These are phyloP conservation scores for Uronychia binucleata DNA, from an alignment of 73 alveolate species.

Conservation along the genomic window DNA sequence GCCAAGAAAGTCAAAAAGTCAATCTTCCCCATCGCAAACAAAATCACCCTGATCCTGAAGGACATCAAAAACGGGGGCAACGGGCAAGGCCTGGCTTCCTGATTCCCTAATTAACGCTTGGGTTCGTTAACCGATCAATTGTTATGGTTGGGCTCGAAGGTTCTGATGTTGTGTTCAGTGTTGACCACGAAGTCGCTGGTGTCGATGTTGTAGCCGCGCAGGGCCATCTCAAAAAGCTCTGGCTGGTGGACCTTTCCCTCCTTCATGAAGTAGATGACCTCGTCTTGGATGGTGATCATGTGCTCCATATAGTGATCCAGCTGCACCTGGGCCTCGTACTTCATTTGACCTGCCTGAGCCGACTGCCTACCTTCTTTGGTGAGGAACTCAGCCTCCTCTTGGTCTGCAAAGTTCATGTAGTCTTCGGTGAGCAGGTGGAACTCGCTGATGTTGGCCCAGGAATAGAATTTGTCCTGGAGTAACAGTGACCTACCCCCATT, in stretches of 20 bases:
- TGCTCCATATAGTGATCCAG: conserved; percentile 84
- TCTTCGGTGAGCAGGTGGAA: conserved; percentile 80
- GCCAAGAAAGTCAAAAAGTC: conserved; percentile 47
- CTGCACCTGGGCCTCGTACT: conserved; percentile 83
- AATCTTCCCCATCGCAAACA: conserved; percentile 34
- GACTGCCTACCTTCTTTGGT: too few species aligned
- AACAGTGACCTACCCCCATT: too few species aligned
- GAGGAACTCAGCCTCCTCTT: conserved; percentile 73
- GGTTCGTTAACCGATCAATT: conserved; percentile 27
- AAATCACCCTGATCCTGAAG: conserved; percentile 34
- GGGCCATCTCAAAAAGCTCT: conserved; percentile 82
- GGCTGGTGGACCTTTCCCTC: conserved; percentile 93
- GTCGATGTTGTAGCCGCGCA: conserved; percentile 89
- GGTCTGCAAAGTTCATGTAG: conserved; percentile 74
- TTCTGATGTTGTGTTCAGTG: conserved; percentile 87
- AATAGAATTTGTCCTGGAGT: conserved; percentile 69
- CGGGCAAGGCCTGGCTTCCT: neutral
- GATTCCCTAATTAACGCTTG: neutral
- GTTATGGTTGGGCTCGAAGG: conserved; percentile 85
- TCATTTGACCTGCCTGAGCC: conserved; percentile 85
- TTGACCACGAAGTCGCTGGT: conserved; percentile 87
- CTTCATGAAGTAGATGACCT: conserved; percentile 85
- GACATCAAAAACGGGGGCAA: conserved; percentile 34
- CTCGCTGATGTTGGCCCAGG: conserved; percentile 88
- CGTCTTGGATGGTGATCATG: conserved; percentile 76